phyloP scores from a whole-genome alignment of 2,329 filamentous ascomycete species.

The Clonostachys byssicola region DNA sequence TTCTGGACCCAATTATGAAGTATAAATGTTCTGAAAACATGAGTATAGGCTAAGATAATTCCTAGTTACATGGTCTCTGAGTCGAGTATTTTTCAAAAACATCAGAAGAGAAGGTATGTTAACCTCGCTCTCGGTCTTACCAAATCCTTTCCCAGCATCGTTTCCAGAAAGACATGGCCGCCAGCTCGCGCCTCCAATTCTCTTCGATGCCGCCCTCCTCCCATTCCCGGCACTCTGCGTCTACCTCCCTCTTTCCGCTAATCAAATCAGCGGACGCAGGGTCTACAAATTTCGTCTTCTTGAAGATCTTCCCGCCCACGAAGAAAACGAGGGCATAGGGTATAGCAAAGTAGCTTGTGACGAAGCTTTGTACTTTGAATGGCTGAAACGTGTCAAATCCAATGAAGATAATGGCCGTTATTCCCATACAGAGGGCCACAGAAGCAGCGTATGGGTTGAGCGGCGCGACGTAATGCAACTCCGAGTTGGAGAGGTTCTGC shows the following conservation, averaged over 20 bases:
- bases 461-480: constrained; percentile 43
- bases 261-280: constrained; percentile 56
- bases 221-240: constrained; percentile 43
- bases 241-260: constrained; percentile 61
- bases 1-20: too few relatives aligned
- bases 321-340: constrained; percentile 53
- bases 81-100: too few relatives aligned
- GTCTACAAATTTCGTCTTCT: constrained; percentile 52
- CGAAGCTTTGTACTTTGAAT: constrained; percentile 39
- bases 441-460: constrained; percentile 48
- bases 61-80: too few relatives aligned
- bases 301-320: constrained; percentile 61
- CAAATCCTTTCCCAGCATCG: constrained; percentile 32
- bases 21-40: too few relatives aligned
- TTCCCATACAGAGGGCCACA: constrained; percentile 39
- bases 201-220: constrained; percentile 39
- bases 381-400: constrained; percentile 52
- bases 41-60: too few relatives aligned
- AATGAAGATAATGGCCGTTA: constrained; percentile 46
- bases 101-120: too few relatives aligned
- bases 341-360: constrained; percentile 49
- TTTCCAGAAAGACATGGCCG: constrained; percentile 23
- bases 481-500: constrained; percentile 30
- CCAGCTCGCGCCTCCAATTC: constrained; percentile 29
- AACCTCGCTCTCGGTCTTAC: constrained; percentile 10